A percentile compares a stretch with the other conserved stretches of the same genome.
Conservation (phyloP, 2,329 filamentous ascomycete genomes). For the Didymosphaeria variabile region DNA sequence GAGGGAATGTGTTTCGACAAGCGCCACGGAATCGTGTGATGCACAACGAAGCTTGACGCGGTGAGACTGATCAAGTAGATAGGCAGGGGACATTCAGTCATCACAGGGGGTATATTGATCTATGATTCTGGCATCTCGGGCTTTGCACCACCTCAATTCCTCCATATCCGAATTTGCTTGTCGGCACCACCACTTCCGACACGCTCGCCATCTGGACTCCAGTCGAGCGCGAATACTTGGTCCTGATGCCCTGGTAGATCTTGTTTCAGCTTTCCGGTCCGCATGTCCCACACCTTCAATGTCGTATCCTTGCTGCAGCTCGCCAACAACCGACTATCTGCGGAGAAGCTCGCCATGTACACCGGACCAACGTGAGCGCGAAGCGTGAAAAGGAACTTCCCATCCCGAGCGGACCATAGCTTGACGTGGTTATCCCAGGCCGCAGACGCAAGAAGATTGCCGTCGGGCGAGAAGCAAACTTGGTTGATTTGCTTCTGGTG, state of each 20-base stretch:
- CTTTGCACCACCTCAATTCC: constrained; percentile 56
- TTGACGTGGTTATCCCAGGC: constrained; percentile 96
- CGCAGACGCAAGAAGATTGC: constrained; percentile 83
- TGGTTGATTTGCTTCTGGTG: constrained; percentile 98
- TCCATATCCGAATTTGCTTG: constrained; percentile 75
- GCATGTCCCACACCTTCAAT: constrained; percentile 92
- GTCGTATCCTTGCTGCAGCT: constrained; percentile 92
- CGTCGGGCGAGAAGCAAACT: constrained; percentile 92
- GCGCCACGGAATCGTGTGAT: too few species aligned
- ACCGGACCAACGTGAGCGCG: constrained; percentile 91
- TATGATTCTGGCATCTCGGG: not conserved
- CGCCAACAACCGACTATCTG: constrained; percentile 88
- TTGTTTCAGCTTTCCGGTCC: constrained; percentile 79
- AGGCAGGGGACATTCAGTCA: not conserved
- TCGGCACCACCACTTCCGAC: constrained; percentile 95
- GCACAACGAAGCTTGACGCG: too few species aligned
- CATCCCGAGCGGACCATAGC: constrained; percentile 82
- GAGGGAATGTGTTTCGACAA: too few species aligned
- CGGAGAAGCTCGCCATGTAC: constrained; percentile 91
- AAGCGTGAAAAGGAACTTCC: constrained; percentile 83
- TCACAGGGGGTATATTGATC: constrained; percentile 5
- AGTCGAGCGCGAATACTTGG: constrained; percentile 93
- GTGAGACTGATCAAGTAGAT: not conserved
- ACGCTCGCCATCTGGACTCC: constrained; percentile 88
- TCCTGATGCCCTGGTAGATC: constrained; percentile 92